phyloP scores from a whole-genome alignment of 805 yeast genomes.

The Candida dajiaensis region DNA sequence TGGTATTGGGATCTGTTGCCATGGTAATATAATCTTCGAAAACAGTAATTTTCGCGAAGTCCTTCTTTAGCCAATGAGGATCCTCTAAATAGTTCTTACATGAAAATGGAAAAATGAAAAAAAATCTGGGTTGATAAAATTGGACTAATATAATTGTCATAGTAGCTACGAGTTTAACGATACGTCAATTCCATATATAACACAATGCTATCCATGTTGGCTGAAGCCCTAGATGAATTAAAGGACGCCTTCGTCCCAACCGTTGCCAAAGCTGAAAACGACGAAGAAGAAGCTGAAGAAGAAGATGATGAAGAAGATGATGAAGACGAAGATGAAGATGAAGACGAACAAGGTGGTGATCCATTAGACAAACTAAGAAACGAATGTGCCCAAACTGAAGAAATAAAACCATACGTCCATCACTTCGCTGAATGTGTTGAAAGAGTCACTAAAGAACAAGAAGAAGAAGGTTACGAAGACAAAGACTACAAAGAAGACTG shows the following conservation, averaged over 20 bases:
- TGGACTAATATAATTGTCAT: not conserved
- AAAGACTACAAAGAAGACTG: conserved; percentile 91
- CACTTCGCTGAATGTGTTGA: conserved; percentile 93
- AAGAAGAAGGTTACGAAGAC: conserved; percentile 78
- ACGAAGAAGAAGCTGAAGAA: conserved; percentile 24
- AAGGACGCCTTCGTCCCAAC: conserved; percentile 77
- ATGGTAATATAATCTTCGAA: not conserved
- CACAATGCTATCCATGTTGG: conserved; percentile 30
- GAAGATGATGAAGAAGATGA: conserved; percentile 26
- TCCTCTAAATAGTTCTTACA: conserved; percentile 11
- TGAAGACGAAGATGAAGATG: conserved; percentile 50
- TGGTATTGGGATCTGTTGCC: not conserved
- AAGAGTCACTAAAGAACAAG: conserved; percentile 84
- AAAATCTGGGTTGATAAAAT: conserved; percentile 3
- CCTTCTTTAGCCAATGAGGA: conserved; percentile 15
- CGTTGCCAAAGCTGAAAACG: conserved; percentile 71
- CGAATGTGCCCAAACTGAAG: conserved; percentile 63
- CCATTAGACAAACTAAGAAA: conserved; percentile 57
- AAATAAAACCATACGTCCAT: conserved; percentile 71
- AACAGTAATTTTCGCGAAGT: conserved; percentile 1
- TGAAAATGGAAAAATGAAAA: conserved; percentile 1
- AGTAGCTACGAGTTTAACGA: not conserved
- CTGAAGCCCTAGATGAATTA: conserved; percentile 50
- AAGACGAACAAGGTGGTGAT: conserved; percentile 64
- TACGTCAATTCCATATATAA: conserved; percentile 13